A percentile compares a stretch with the other conserved stretches of the same genome.
Conservation (phyloP, 805 yeast genomes). For the Saccharomycopsis malanga region DNA sequence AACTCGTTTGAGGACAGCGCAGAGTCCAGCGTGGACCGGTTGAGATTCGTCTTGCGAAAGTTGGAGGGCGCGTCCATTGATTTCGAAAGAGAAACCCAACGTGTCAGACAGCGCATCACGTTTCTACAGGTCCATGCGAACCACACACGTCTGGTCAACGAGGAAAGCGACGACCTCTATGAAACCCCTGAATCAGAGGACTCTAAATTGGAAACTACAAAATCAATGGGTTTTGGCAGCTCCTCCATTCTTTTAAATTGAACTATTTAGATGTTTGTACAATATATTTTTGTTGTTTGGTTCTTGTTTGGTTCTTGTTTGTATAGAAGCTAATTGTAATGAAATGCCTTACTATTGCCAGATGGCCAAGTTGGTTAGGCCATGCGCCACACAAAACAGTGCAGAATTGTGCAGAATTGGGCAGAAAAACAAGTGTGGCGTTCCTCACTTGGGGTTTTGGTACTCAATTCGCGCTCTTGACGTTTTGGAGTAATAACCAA, state of each 20-base stretch:
- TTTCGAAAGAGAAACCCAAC: constrained; percentile 3
- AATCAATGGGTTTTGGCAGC: constrained; percentile 14
- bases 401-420: too few relatives aligned
- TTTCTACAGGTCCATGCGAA: background rate
- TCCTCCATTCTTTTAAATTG: constrained; percentile 14
- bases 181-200: background rate
- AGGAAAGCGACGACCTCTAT: background rate
- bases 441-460: too few relatives aligned
- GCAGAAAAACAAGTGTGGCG: too few relatives aligned
- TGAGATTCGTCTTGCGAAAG: constrained; percentile 42
- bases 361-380: too few relatives aligned
- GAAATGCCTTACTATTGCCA: too few relatives aligned
- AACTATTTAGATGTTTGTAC: too few relatives aligned
- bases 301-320: too few relatives aligned
- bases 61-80: constrained; percentile 30
- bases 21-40: constrained; percentile 25
- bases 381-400: too few relatives aligned
- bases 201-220: background rate
- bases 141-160: too few relatives aligned
- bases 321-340: too few relatives aligned
- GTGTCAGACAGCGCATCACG: background rate
- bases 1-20: constrained; percentile 18
- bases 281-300: background rate
- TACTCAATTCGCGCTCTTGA: too few relatives aligned
- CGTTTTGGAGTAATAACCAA: too few relatives aligned